Percentiles rank a stretch among this genome's conserved stretches.
phyloP scores from a whole-genome alignment of 345 rosid species.

The Luvunga scandens region DNA sequence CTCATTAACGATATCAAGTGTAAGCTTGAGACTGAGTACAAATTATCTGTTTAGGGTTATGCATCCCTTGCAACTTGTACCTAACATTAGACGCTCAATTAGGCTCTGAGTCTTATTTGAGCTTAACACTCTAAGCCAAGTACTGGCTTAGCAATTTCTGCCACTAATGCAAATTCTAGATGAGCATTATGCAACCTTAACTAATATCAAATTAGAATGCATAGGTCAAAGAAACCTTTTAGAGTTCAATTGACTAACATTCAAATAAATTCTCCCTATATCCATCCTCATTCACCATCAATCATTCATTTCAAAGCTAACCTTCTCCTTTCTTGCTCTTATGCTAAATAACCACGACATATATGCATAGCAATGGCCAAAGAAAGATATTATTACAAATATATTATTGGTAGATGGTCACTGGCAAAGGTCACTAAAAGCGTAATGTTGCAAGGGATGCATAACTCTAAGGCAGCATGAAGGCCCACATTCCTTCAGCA shows the following conservation, averaged over 20 bases:
- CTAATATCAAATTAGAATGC: background rate
- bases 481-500: background rate
- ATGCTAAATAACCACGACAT: background rate
- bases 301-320: background rate
- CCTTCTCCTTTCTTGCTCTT: background rate
- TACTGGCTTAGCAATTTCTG: too few species aligned
- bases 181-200: background rate
- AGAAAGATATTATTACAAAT: background rate
- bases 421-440: background rate
- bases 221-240: background rate
- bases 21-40: background rate
- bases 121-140: background rate
- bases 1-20: background rate
- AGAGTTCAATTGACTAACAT: background rate
- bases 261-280: background rate
- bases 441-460: background rate
- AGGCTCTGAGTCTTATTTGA: background rate
- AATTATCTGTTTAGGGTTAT: background rate
- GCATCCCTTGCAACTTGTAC: background rate
- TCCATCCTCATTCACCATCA: background rate
- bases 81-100: background rate
- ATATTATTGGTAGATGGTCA: background rate
- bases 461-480: background rate
- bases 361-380: background rate
- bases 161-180: background rate